These are phyloP conservation scores for Lodderomyces orthopsilosis DNA, from an alignment of 1,139 yeast species.

Conservation along the genomic window DNA sequence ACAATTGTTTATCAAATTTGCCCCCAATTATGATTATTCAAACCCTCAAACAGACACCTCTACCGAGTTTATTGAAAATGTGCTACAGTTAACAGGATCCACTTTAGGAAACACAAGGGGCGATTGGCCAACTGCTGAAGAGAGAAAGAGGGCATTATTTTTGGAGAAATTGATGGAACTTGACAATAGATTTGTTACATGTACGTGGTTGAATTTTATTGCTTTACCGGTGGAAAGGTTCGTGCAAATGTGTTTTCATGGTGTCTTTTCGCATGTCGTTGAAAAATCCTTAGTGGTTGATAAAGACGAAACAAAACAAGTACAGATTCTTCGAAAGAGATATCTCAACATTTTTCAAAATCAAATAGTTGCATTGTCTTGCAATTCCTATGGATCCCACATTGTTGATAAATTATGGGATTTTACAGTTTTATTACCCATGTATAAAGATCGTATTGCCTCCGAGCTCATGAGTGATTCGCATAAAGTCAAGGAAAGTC, in stretches of 20 bases:
- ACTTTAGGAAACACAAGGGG: constrained; percentile 79
- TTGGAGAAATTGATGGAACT: constrained; percentile 68
- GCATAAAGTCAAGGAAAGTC: constrained; percentile 74
- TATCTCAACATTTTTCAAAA: constrained; percentile 63
- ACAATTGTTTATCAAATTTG: constrained; percentile 58
- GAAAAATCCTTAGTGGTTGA: constrained; percentile 54
- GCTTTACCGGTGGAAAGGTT: constrained; percentile 58
- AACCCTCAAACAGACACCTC: constrained; percentile 33
- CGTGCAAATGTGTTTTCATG: constrained; percentile 75
- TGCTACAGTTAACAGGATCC: constrained; percentile 61
- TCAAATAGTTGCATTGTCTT: constrained; percentile 57
- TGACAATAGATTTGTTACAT: constrained; percentile 56
- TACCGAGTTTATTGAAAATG: constrained; percentile 56
- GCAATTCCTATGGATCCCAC: constrained; percentile 91
- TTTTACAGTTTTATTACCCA: constrained; percentile 72
- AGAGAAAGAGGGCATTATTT: constrained; percentile 75
- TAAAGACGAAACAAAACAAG: constrained; percentile 43
- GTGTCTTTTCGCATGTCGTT: constrained; percentile 84
- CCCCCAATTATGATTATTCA: constrained; percentile 42
- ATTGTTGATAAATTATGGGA: constrained; percentile 82
- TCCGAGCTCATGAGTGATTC: constrained; percentile 59
- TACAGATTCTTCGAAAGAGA: constrained; percentile 61
- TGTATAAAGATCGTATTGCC: constrained; percentile 86
- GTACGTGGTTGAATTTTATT: constrained; percentile 60
- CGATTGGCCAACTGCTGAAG: constrained; percentile 92